Evolutionary conservation across 257 asterid genomes (phyloP).

Genomic region (Nicotiana benthamiana): DNA sequence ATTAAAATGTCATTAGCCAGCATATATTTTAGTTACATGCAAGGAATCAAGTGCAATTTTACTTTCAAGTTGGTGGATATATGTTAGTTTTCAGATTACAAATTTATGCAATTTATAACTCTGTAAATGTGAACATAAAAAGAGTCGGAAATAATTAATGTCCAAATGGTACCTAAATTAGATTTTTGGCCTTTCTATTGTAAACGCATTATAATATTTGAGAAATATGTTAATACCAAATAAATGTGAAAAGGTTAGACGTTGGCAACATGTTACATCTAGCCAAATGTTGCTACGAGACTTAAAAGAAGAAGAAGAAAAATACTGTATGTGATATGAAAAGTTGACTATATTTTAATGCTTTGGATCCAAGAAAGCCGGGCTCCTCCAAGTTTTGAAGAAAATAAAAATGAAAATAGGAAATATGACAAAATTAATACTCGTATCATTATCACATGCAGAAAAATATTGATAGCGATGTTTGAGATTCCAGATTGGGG

Average conservation of each 20-base stretch:
- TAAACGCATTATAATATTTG: background rate
- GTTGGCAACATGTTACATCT: background rate
- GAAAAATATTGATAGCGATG: conserved; percentile 2
- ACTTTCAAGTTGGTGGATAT: background rate
- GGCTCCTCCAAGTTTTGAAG: background rate
- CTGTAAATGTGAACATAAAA: too few relatives aligned
- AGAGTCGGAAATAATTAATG: too few relatives aligned
- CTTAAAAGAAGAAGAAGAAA: too few relatives aligned
- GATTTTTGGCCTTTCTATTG: background rate
- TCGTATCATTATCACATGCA: background rate
- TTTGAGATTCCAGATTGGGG: background rate
- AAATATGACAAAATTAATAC: background rate
- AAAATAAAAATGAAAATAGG: background rate
- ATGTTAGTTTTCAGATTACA: background rate
- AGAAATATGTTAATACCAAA: background rate
- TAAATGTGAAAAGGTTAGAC: background rate
- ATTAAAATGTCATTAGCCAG: background rate
- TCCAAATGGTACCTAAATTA: background rate
- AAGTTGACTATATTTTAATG: background rate
- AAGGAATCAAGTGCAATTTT: background rate
- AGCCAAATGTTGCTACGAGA: background rate
- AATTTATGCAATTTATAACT: too few relatives aligned
- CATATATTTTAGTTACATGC: background rate
- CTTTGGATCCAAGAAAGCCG: background rate
- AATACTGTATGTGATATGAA: too few relatives aligned